Base-by-base conservation (phyloP, 345 rosid species). In the Heritiera littoralis region DNA sequence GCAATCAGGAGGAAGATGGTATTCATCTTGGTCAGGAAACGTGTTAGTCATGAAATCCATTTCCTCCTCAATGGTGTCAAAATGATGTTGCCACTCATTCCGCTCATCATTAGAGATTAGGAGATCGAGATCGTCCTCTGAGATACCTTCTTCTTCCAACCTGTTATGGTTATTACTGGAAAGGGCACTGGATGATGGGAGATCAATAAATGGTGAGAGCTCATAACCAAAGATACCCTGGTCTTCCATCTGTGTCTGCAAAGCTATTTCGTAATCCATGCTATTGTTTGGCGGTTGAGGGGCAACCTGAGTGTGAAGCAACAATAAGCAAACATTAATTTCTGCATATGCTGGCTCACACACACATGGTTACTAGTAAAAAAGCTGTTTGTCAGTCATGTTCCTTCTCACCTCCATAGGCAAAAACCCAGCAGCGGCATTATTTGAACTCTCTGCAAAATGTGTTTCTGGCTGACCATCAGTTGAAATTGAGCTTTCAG, bases 241-340 rank as follows among this genome's bases (percentile, higher is more conserved):
- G 15, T 13, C 67, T 40, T 51, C 20, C 32, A 52, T 13, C 8
- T 5, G 41, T 15, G 59, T 0, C 70, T 61, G 72, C 43, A 56
- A 7, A 38, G 58, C 3, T 0, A 18, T 2, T 66, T 6, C 32
- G 38, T 5, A 14, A 54, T 54, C 58, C 7, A 9, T 8, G 14
- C 0, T 7, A n/a, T 18, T 28, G 11, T 10, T 4, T 43, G 45
- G 9, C 13, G 3, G 17, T n/a, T 28, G 51, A 58, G 15, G 38
- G 45, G 17, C 28, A 13, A 9, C 68, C 85, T 82, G 81, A 58
- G n/a, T 67, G 46, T 72, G 38, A 65, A 41, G 20, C 58, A 78
- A 35, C 61, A 7, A 58, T 12, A 76, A 69, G 20, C 46, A 82
- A 74, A 12, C 17, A 66, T 71, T 11, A 77, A 67, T 73, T 72